Evolutionary conservation across 257 asterid genomes (phyloP), one percentile per base, ranked within the genome.

Genomic region (Mitragyna speciosa): DNA sequence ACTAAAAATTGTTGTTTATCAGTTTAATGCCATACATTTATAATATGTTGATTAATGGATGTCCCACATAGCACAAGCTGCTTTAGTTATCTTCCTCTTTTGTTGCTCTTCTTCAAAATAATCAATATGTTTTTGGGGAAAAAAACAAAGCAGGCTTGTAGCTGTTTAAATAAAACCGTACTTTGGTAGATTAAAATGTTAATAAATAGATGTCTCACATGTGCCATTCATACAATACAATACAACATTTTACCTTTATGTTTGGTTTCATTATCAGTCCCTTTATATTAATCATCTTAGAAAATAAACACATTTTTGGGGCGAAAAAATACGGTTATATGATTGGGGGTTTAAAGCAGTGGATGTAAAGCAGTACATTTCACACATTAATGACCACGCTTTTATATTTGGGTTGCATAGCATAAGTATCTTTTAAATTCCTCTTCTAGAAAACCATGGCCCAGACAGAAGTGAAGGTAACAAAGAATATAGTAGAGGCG

Each of bases 391-490:
- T 10, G 24, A 15, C 48, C 28, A 61, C 31, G 26, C 30, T 61
- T 3, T 30, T 15, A 14, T 30, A 66, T 66, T 36, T 15, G 7
- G 71, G 45, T 24, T 30, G 8, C 41, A 39, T 7, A 52, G 7
- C 39, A 73, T 47, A 14, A 30, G n/a, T 45, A 7, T 30, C 6
- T 14, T 28, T 39, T 68, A 43, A 24, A 22, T 70, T 49, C 20
- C 10, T 19, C 58, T 75, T 75, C 73, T 69, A 95, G 99, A 95
- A 94, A 92, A 80, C 88, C 33, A 93, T 91, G 97, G 92, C 88
- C 43, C 89, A 90, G 59, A 82, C 92, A 2, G 99, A 93, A 87
- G 95, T 89, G 75, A 88, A 83, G 66, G 88, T 89, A 36, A 91
- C 88, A 84, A 88, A 88, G 83, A 95, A 90, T 41, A 90, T 95